A percentile compares a stretch with the other conserved stretches of the same genome.
phyloP scores from a whole-genome alignment of 352 stramenopile species.

The Phytophthora podocarpi region DNA sequence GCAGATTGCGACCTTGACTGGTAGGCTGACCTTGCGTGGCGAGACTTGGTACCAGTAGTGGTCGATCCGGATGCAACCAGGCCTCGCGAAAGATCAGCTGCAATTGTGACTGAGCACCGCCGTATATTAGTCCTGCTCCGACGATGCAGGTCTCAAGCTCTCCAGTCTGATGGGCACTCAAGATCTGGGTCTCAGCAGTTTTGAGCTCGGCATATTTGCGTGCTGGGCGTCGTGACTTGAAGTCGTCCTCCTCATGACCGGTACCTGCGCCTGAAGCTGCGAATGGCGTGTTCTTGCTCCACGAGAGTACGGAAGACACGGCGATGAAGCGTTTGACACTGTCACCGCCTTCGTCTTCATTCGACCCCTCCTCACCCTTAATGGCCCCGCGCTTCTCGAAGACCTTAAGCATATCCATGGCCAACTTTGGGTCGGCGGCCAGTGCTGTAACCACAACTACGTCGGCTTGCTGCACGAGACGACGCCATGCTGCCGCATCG shows the following conservation, averaged over 20 bases:
- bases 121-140: slow-evolving; percentile 77
- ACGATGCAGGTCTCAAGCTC: slow-evolving; percentile 78
- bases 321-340: slow-evolving; percentile 73
- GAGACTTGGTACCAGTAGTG: slow-evolving; percentile 67
- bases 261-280: slow-evolving; percentile 44
- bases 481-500: slow-evolving; percentile 55
- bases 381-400: slow-evolving; percentile 55
- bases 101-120: slow-evolving; percentile 71
- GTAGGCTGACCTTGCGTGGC: slow-evolving; percentile 27
- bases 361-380: slow-evolving; percentile 36
- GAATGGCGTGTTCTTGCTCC: slow-evolving; percentile 70
- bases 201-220: slow-evolving; percentile 79
- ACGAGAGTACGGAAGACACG: slow-evolving; percentile 78
- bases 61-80: slow-evolving; percentile 65
- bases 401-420: slow-evolving; percentile 67
- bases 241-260: slow-evolving; percentile 72
- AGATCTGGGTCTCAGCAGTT: slow-evolving; percentile 82
- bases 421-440: slow-evolving; percentile 51
- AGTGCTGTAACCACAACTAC: slow-evolving; percentile 66
- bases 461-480: slow-evolving; percentile 57
- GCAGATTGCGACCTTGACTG: slow-evolving; percentile 55
- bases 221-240: slow-evolving; percentile 79
- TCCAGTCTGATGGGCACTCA: slow-evolving; percentile 67
- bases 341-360: slow-evolving; percentile 30
- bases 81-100: slow-evolving; percentile 71